A percentile compares a stretch with the other conserved stretches of the same genome.
phyloP scores from a whole-genome alignment of 495 filamentous ascomycete species.

The Sordaria brevicollis region DNA sequence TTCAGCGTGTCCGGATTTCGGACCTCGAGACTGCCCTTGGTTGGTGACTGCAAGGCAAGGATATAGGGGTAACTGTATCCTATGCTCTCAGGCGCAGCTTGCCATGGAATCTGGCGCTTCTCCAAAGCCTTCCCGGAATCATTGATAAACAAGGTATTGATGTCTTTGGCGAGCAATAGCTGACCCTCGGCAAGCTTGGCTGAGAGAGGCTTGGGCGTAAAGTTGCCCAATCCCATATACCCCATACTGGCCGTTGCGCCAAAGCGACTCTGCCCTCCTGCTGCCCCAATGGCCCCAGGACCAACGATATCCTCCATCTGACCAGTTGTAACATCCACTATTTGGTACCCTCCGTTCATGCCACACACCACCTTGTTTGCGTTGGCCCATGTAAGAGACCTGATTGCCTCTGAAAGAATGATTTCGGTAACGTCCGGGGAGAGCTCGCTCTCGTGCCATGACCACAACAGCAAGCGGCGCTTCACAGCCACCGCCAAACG shows the following conservation, averaged over 20 bases:
- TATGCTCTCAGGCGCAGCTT: constrained; percentile 73
- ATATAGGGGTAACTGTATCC: constrained; percentile 96
- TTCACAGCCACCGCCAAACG: constrained; percentile 86
- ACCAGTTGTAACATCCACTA: constrained; percentile 71
- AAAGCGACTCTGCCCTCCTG: constrained; percentile 55
- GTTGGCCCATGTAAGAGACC: constrained; percentile 80
- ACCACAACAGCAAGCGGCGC: constrained; percentile 79
- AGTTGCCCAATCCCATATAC: constrained; percentile 88
- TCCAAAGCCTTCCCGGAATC: constrained; percentile 71
- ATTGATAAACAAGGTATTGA: constrained; percentile 88
- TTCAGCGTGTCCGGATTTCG: constrained; percentile 87
- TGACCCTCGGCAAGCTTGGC: constrained; percentile 73
- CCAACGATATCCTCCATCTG: constrained; percentile 67
- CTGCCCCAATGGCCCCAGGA: constrained; percentile 60
- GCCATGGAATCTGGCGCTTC: constrained; percentile 85
- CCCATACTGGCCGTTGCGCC: constrained; percentile 67
- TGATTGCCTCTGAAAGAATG: constrained; percentile 64
- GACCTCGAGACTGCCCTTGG: constrained; percentile 81
- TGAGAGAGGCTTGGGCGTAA: constrained; percentile 80
- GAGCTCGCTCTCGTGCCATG: constrained; percentile 92
- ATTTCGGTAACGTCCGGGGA: constrained; percentile 64
- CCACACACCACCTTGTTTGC: constrained; percentile 78
- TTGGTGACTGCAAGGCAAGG: constrained; percentile 69
- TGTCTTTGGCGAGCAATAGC: constrained; percentile 84
- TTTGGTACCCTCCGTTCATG: constrained; percentile 75